A percentile compares a stretch with the other conserved stretches of the same genome.
These are phyloP conservation scores for Chlorophyllum brunneum DNA, from an alignment of 768 basidiomycete species.

Conservation along the genomic window DNA sequence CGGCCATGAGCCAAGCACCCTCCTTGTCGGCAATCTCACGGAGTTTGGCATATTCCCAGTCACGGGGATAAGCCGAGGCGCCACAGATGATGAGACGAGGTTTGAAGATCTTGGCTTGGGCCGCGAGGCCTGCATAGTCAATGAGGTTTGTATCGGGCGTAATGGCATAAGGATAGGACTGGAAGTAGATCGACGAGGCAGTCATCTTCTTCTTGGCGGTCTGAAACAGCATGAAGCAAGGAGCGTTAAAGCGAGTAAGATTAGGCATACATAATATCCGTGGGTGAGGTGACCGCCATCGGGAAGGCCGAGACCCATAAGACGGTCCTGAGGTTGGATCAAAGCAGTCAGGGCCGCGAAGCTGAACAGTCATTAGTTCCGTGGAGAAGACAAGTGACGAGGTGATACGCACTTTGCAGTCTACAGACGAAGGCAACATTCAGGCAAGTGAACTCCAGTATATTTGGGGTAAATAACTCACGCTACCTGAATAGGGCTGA, in stretches of 20 bases:
- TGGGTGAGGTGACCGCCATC: conserved; percentile 98
- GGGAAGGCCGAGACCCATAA: conserved; percentile 98
- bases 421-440: conserved; percentile 27
- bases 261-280: conserved; percentile 80
- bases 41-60: conserved; percentile 91
- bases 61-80: conserved; percentile 96
- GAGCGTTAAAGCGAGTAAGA: conserved; percentile 4
- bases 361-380: conserved; percentile 38
- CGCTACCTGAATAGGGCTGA: conserved; percentile 94
- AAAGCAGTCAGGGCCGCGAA: conserved; percentile 96
- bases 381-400: conserved; percentile 10
- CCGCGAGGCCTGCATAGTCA: conserved; percentile 77
- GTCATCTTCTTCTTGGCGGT: conserved; percentile 99
- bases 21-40: conserved; percentile 81
- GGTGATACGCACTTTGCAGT: conserved; percentile 75
- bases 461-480: conserved; percentile 34
- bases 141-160: conserved; percentile 81
- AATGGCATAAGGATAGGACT: conserved; percentile 91
- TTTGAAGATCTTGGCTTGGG: conserved; percentile 93
- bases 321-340: conserved; percentile 93
- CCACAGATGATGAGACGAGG: conserved; percentile 95
- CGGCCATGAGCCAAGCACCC: conserved; percentile 91
- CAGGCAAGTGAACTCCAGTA: not conserved
- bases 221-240: conserved; percentile 31
- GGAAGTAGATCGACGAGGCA: conserved; percentile 99